Evolutionary conservation across 495 filamentous ascomycete species (phyloP), one percentile per base, ranked within the genome.

Genomic region (Aspergillus incahuasiensis): DNA sequence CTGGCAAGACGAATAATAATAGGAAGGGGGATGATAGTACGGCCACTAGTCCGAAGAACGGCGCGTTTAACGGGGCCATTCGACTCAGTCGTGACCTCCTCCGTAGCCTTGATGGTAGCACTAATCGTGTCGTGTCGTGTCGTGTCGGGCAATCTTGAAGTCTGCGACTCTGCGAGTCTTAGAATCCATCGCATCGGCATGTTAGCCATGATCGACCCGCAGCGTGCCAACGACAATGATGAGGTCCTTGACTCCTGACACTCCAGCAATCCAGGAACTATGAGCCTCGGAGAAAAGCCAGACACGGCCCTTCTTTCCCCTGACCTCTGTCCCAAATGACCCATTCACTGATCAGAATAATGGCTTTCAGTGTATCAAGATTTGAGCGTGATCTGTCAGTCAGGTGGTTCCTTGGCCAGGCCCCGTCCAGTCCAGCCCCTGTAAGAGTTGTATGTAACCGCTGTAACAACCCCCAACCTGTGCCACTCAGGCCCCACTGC

Each of bases 11-110:
- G 60, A 63, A 59, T 56, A 63, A 59, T 39, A 63, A 47, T 59
- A 63, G 60, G 60, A 59, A 63, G 54, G 52, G 41, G 43, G 48
- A 63, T 45, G 49, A 55, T 63, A 63, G 57, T 53, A 52, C 61
- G 28, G 51, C 55, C 52, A 60, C 61, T 63, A 63, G 61, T 60
- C 48, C 22, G 20, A 15, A 25, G 18, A 43, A 53, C 52, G 38
- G 25, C 48, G 52, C 41, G 42, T 40, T 30, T 25, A 53, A 58
- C 49, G 50, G 50, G 52, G 55, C 40, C 48, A 35, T 5, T 35
- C 32, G 32, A 35, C 32, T 35, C 32, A 45, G 43, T 45, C 25
- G 15, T 54, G 43, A 51, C 35, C 46, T 51, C 32, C 2, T 35
- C 25, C 25, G 11, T 32, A 48, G 24, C 47, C 46, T 32, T 50